These are phyloP conservation scores for Pugionium cornutum DNA, from an alignment of 345 rosid genomes.

Conservation along the genomic window DNA sequence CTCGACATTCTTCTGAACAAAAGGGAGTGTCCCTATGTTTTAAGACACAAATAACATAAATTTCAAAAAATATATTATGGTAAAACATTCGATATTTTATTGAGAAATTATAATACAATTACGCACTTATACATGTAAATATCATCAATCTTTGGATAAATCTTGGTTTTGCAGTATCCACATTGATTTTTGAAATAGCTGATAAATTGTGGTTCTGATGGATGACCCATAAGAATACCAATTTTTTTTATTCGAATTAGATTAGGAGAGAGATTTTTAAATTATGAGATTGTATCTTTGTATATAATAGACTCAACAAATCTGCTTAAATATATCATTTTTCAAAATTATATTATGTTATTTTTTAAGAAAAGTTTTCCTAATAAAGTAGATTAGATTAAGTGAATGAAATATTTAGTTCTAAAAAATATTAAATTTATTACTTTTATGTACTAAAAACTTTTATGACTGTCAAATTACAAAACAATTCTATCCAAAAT, in stretches of 20 bases:
- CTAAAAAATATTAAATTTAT: not conserved
- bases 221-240: constrained; percentile 10
- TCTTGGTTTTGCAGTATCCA: constrained; percentile 19
- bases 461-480: no score
- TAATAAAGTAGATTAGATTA: not conserved
- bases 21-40: constrained; percentile 24
- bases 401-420: not conserved
- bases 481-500: no score
- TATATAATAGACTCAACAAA: no score
- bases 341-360: no score
- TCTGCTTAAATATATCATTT: no score
- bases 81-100: not conserved
- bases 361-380: not conserved
- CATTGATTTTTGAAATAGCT: constrained; percentile 28
- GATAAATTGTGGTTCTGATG: not conserved
- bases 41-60: not conserved
- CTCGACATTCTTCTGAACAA: constrained; percentile 13
- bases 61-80: not conserved
- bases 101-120: not conserved
- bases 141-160: constrained; percentile 6
- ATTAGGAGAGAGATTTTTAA: no score
- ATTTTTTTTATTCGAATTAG: not conserved
- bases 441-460: no score
- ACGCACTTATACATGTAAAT: constrained; percentile 36
- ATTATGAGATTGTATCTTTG: not conserved